These are phyloP conservation scores for Alternaria sp. DNA, from an alignment of 2,329 filamentous ascomycete genomes.

Conservation along the genomic window DNA sequence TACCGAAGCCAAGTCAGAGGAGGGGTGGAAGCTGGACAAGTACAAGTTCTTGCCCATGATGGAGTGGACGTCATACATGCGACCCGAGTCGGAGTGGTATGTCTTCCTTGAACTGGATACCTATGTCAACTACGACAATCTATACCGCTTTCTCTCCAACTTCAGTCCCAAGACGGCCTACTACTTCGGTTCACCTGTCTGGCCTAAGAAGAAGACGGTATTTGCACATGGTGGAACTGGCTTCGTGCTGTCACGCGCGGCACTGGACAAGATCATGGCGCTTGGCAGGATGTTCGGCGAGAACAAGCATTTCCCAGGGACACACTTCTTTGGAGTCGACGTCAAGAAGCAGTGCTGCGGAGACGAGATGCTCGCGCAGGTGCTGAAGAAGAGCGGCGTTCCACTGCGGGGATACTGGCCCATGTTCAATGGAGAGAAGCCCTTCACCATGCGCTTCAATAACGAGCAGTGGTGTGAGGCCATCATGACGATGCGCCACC, in stretches of 20 bases:
- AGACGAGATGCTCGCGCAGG: conserved; percentile 51
- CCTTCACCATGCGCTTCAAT: conserved; percentile 50
- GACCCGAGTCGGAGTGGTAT: conserved; percentile 47
- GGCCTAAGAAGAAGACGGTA: conserved; percentile 43
- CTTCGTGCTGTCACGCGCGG: conserved; percentile 57
- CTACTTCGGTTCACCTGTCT: conserved; percentile 55
- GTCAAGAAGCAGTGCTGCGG: conserved; percentile 50
- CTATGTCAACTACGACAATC: conserved; percentile 51
- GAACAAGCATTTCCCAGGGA: conserved; percentile 44
- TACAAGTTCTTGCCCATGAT: conserved; percentile 67
- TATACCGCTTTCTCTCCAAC: conserved; percentile 52
- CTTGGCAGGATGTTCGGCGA: conserved; percentile 50
- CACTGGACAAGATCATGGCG: conserved; percentile 57
- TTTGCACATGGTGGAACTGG: conserved; percentile 57
- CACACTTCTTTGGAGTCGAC: conserved; percentile 49
- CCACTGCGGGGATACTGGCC: conserved; percentile 53
- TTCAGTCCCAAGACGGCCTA: conserved; percentile 50
- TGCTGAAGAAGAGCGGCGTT: conserved; percentile 50
- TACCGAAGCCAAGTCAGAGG: conserved; percentile 56
- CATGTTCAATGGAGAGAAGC: conserved; percentile 57
- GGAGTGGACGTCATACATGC: conserved; percentile 56
- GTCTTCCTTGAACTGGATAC: conserved; percentile 52
- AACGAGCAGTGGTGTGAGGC: conserved; percentile 56
- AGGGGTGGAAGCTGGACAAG: conserved; percentile 65
- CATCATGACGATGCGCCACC: conserved; percentile 52